Evolutionary conservation across 495 filamentous ascomycete species (phyloP).

Genomic region (Evansstolkia leycettana): DNA sequence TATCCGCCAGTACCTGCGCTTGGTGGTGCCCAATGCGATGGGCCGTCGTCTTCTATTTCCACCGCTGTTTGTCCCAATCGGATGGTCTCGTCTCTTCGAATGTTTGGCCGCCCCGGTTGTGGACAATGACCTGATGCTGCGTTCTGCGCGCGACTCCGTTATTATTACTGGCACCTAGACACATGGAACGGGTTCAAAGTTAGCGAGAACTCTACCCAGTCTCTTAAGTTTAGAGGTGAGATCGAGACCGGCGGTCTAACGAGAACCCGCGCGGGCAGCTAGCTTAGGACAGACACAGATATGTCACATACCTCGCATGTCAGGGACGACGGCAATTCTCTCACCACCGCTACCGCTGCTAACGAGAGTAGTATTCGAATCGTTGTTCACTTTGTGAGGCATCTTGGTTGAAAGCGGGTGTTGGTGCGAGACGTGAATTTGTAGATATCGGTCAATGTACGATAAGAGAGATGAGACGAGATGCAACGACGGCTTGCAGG

Average conservation of each 20-base stretch:
- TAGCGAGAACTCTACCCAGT: too few species aligned
- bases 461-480: neutral
- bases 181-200: too few species aligned
- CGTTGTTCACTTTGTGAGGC: conserved; percentile 29
- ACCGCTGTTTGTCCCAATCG: conserved; percentile 38
- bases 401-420: conserved; percentile 14
- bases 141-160: neutral
- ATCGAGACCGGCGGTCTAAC: neutral
- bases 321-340: conserved; percentile 19
- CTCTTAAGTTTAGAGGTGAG: too few species aligned
- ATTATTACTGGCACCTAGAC: neutral
- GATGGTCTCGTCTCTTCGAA: conserved; percentile 36
- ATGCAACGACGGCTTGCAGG: conserved; percentile 3
- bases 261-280: neutral
- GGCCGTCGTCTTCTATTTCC: conserved; percentile 24
- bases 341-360: conserved; percentile 28
- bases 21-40: too few species aligned
- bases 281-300: neutral
- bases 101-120: conserved; percentile 34
- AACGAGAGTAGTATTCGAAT: conserved; percentile 32
- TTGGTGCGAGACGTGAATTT: neutral
- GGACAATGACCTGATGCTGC: conserved; percentile 20
- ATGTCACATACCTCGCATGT: conserved; percentile 31
- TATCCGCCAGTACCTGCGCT: too few species aligned
- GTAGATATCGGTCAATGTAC: neutral